These are phyloP conservation scores for Penium margaritaceum DNA, from an alignment of 139 green algal genomes.

Conservation along the genomic window DNA sequence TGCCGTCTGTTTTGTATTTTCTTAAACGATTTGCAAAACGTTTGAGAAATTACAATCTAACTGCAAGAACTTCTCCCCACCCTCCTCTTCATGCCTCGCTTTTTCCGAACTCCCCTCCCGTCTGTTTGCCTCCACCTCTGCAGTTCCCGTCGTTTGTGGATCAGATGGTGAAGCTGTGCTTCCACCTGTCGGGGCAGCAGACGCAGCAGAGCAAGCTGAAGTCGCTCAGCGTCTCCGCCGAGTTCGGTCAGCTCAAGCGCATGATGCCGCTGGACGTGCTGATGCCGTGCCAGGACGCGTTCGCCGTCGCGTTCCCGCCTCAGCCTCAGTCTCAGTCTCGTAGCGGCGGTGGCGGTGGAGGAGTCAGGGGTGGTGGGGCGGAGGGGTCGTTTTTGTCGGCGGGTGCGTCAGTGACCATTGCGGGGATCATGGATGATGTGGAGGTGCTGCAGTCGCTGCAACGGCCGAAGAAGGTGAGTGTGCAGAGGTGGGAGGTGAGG, in stretches of 20 bases:
- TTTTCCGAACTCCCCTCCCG: background rate
- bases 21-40: too few species aligned
- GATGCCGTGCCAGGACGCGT: constrained; percentile 59
- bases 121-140: background rate
- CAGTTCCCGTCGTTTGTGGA: constrained; percentile 48
- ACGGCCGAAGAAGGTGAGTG: constrained; percentile 81
- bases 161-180: constrained; percentile 49
- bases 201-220: background rate
- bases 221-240: constrained; percentile 26
- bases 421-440: constrained; percentile 70
- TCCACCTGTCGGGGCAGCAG: constrained; percentile 28
- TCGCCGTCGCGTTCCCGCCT: constrained; percentile 54
- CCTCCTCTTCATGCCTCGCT: background rate
- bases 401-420: constrained; percentile 59
- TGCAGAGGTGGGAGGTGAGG: too few species aligned
- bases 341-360: background rate
- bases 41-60: too few species aligned
- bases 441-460: constrained; percentile 72
- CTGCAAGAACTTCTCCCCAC: too few species aligned
- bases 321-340: background rate
- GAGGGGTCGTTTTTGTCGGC: too few species aligned
- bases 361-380: background rate
- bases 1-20: too few species aligned
- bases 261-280: constrained; percentile 70
- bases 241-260: constrained; percentile 45